Evolutionary conservation across 2,329 filamentous ascomycete species (phyloP).

Genomic region (Cercospora beticola): DNA sequence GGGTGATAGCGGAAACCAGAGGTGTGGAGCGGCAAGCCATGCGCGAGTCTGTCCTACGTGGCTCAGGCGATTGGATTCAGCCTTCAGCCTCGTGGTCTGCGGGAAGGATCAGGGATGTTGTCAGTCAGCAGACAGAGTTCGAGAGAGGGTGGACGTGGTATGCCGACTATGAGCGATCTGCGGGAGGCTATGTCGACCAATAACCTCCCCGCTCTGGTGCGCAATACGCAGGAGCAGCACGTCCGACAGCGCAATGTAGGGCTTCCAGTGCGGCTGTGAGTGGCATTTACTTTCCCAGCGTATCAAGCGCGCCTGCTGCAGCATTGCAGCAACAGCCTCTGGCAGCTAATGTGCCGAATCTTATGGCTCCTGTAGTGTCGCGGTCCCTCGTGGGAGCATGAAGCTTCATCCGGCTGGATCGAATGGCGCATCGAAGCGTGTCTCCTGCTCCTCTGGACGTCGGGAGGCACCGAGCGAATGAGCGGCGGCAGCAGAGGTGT

Average conservation of each 20-base stretch:
- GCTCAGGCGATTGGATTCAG: slow-evolving; percentile 13
- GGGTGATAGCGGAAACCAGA: slow-evolving; percentile 8
- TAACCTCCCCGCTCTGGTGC: neutral
- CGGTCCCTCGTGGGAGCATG: slow-evolving; percentile 14
- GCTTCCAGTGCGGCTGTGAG: slow-evolving; percentile 4
- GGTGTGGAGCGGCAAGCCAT: slow-evolving; percentile 5
- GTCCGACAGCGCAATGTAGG: slow-evolving; percentile 2
- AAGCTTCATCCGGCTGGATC: slow-evolving; percentile 15
- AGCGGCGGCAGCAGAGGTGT: slow-evolving; percentile 1
- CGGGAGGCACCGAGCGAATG: slow-evolving; percentile 8
- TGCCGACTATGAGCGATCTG: slow-evolving; percentile 3
- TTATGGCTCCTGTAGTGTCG: slow-evolving; percentile 11
- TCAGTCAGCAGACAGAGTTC: slow-evolving; percentile 18
- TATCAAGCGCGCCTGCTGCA: neutral
- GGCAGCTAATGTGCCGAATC: slow-evolving; percentile 2
- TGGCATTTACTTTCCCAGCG: neutral
- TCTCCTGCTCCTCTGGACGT: slow-evolving; percentile 6
- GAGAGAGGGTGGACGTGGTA: slow-evolving; percentile 6
- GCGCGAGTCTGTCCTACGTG: slow-evolving; percentile 8
- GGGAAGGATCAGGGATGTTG: slow-evolving; percentile 15
- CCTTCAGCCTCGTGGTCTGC: slow-evolving; percentile 15
- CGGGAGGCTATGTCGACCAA: neutral
- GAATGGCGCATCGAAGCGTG: slow-evolving; percentile 12
- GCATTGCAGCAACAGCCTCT: neutral
- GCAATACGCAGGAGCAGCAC: neutral